A percentile compares a stretch with the other conserved stretches of the same genome.
phyloP scores from a whole-genome alignment of 2,329 filamentous ascomycete species.

The Xylariaceae sp. region DNA sequence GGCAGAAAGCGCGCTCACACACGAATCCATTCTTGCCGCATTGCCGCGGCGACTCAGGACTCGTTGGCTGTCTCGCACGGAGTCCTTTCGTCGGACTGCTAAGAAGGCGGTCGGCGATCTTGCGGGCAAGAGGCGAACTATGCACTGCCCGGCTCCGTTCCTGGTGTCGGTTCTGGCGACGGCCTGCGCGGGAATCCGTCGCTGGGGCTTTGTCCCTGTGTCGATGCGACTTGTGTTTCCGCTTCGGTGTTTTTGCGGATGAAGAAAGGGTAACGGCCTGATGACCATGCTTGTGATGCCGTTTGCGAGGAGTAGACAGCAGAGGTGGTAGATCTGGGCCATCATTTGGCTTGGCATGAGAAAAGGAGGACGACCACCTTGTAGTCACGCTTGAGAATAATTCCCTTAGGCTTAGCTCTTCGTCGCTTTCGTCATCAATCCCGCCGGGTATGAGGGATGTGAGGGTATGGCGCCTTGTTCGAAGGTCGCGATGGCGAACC shows the following conservation, averaged over 20 bases:
- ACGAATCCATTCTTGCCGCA: conserved; percentile 53
- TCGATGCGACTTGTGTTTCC: not conserved
- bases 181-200: conserved; percentile 22
- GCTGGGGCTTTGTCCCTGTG: conserved; percentile 13
- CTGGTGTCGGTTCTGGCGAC: conserved; percentile 4
- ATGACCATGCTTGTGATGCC: conserved; percentile 9
- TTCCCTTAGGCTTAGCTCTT: conserved; percentile 23
- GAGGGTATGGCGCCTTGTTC: conserved; percentile 21
- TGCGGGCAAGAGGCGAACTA: conserved; percentile 29
- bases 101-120: conserved; percentile 18
- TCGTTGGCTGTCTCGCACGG: conserved; percentile 21
- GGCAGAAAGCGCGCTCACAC: conserved; percentile 56
- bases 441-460: conserved; percentile 22
- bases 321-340: conserved; percentile 8
- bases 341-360: not conserved
- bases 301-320: conserved; percentile 16
- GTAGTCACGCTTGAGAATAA: conserved; percentile 7
- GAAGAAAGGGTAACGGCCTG: conserved; percentile 1
- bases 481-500: conserved; percentile 5
- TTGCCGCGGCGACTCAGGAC: not conserved
- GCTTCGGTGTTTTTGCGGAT: conserved; percentile 2
- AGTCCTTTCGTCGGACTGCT: conserved; percentile 23
- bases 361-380: not conserved
- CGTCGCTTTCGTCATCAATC: conserved; percentile 23
- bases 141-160: conserved; percentile 14